Evolutionary conservation across 345 rosid genomes (phyloP), one percentile per base, ranked within the genome.

Genomic region (Barbarea vulgaris): DNA sequence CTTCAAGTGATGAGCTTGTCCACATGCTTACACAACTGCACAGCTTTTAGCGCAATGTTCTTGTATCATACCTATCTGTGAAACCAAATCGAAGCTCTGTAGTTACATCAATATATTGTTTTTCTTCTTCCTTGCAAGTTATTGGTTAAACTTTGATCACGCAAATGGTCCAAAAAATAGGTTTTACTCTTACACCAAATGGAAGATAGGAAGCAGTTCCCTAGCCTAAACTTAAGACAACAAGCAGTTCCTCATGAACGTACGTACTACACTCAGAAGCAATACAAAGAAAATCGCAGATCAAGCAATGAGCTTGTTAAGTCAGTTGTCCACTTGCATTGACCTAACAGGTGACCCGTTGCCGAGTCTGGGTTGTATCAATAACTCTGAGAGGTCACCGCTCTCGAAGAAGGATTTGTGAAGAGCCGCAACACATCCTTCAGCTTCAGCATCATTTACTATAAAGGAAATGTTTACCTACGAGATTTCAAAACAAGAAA

Each of bases 381-480:
- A 64, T 68, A 88, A 73, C 47, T 85, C 90, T 4, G 84, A 60
- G 50, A 87, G 80, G 66, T 86, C 74, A n/a, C 78, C 73, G 5
- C 73, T 77, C 66, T 91, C 91, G 8, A 93, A 91, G 80, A 93
- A 93, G 42, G 88, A 74, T 56, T 80, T 27, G 69, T 93, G 97
- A 60, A 93, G 91, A 51, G 92, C 89, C 74, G 82, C 74, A 11
- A 93, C 96, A 25, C 93, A 88, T 75, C 86, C 83, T 75, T 91
- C 97, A 47, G 96, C 87, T 85, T 93, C 93, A 15, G 77, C 74
- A 4, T 89, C 94, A 28, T 91, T 87, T 65, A 95, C 98, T 0
- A 93, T 86, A 75, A 93, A 82, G n/a, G 97, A 93, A 73, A 93
- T 91, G 70, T 93, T 93, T 37, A 93, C 98, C 98, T 93, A 73